A percentile compares a stretch with the other conserved stretches of the same genome.
phyloP scores from a whole-genome alignment of 768 basidiomycete genomes.

The Lactarius hatsudake region DNA sequence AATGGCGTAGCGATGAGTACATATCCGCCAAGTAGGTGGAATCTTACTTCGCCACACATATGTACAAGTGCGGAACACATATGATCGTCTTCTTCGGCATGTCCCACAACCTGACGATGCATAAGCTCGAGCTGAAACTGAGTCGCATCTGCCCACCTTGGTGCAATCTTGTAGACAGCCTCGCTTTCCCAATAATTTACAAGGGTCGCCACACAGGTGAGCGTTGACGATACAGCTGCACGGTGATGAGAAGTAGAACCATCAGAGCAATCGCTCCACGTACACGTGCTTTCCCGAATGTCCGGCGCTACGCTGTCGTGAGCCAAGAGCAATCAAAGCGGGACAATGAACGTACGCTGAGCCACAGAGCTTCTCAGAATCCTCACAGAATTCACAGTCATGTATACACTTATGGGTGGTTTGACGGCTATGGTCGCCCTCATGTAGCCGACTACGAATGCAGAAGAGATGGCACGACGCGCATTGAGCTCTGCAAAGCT shows the following conservation, averaged over 20 bases:
- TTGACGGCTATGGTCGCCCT: conserved; percentile 46
- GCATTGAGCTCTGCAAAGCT: conserved; percentile 52
- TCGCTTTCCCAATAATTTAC: conserved; percentile 42
- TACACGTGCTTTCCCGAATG: conserved; percentile 57
- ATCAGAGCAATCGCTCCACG: conserved; percentile 13
- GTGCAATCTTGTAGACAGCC: conserved; percentile 55
- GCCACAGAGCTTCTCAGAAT: conserved; percentile 39
- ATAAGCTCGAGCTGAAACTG: not conserved
- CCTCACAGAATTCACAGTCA: conserved; percentile 44
- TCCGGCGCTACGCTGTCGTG: conserved; percentile 44
- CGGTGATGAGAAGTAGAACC: not conserved
- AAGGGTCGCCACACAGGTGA: conserved; percentile 55
- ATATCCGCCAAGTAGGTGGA: no score
- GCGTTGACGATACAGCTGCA: conserved; percentile 48
- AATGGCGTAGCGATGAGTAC: not conserved
- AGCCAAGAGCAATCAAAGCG: not conserved
- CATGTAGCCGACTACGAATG: conserved; percentile 45
- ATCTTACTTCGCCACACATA: conserved; percentile 52
- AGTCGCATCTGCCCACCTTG: conserved; percentile 39
- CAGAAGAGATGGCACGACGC: conserved; percentile 48
- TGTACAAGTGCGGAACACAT: conserved; percentile 54
- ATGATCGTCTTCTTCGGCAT: conserved; percentile 50
- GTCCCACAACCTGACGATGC: conserved; percentile 42
- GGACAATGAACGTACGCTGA: conserved; percentile 41
- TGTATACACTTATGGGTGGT: conserved; percentile 48